Conservation (phyloP, 352 stramenopile species). For the Globisporangium canariense region DNA sequence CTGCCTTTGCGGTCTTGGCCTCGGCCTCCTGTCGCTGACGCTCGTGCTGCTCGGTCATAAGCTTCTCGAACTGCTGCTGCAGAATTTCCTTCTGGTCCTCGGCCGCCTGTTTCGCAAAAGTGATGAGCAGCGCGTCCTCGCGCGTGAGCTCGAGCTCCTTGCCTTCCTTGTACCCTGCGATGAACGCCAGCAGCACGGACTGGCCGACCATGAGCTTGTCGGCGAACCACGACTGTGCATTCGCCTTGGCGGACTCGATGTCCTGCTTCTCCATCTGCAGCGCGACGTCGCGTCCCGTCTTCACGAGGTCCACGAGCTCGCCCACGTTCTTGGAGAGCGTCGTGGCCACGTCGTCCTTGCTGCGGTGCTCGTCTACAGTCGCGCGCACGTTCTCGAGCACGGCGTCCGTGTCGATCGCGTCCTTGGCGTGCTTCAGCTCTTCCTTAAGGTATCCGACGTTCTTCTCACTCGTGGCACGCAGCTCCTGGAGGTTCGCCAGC, state of each 20-base stretch:
- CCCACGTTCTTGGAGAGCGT: slow-evolving; percentile 70
- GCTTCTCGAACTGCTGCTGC: slow-evolving; percentile 64
- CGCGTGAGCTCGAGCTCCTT: slow-evolving; percentile 75
- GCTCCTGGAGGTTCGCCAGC: slow-evolving; percentile 49
- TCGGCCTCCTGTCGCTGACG: slow-evolving; percentile 16
- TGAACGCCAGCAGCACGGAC: slow-evolving; percentile 77
- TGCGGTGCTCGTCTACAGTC: slow-evolving; percentile 59
- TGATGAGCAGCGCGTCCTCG: slow-evolving; percentile 68
- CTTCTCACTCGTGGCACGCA: slow-evolving; percentile 37
- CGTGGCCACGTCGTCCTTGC: slow-evolving; percentile 61
- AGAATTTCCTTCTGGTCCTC: slow-evolving; percentile 72
- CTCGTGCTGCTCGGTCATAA: slow-evolving; percentile 47
- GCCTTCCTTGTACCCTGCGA: slow-evolving; percentile 75
- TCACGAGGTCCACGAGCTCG: slow-evolving; percentile 61
- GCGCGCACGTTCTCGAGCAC: slow-evolving; percentile 52
- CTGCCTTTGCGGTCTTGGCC: background rate
- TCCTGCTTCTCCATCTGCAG: slow-evolving; percentile 60
- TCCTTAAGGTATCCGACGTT: slow-evolving; percentile 61
- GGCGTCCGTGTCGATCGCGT: slow-evolving; percentile 62
- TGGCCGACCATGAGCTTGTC: slow-evolving; percentile 85
- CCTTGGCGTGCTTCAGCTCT: slow-evolving; percentile 46
- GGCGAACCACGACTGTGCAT: slow-evolving; percentile 72
- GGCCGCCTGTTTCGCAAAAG: slow-evolving; percentile 70
- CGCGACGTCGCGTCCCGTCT: slow-evolving; percentile 53
- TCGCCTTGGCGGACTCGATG: slow-evolving; percentile 52